Evolutionary conservation across 1,284 basidiomycete genomes (phyloP).

Genomic region (Hymenochaete sp.): DNA sequence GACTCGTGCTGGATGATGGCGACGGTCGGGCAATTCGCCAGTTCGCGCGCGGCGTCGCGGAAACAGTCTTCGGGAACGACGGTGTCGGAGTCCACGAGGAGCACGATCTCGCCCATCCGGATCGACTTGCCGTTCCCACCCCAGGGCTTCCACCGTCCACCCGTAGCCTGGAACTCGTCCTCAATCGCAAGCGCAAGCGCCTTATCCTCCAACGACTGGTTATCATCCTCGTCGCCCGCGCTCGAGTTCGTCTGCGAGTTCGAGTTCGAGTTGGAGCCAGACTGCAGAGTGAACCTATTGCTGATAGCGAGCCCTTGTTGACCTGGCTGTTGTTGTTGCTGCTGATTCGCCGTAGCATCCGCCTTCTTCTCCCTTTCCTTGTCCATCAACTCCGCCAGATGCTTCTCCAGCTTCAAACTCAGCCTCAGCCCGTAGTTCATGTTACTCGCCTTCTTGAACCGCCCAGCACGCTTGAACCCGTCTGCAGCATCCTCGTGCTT

Average conservation of each 20-base stretch:
- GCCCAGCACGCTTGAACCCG: conserved; percentile 73
- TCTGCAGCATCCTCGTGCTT: conserved; percentile 47
- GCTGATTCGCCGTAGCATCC: conserved; percentile 24
- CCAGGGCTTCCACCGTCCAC: conserved; percentile 50
- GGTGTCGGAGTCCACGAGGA: conserved; percentile 76
- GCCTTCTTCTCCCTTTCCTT: conserved; percentile 26
- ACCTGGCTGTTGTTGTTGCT: conserved; percentile 22
- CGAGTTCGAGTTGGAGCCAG: not conserved
- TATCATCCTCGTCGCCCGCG: conserved; percentile 17
- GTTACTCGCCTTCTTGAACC: conserved; percentile 86
- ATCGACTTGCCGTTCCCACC: conserved; percentile 52
- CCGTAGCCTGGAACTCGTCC: conserved; percentile 54
- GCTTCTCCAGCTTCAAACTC: conserved; percentile 66
- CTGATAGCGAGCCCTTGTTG: not conserved
- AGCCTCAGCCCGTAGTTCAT: conserved; percentile 79
- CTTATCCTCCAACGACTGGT: conserved; percentile 43
- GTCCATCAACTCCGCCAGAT: conserved; percentile 40
- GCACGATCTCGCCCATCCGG: conserved; percentile 54
- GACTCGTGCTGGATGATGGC: conserved; percentile 81
- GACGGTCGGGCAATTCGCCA: conserved; percentile 67
- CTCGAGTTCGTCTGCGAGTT: not conserved
- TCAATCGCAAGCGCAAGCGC: conserved; percentile 59
- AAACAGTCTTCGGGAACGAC: conserved; percentile 81
- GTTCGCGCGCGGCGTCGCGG: conserved; percentile 75
- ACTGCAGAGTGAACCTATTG: not conserved